Evolutionary conservation across 2,329 filamentous ascomycete genomes (phyloP), one percentile per base, ranked within the genome.

Genomic region (Sordariomycetes sp.): DNA sequence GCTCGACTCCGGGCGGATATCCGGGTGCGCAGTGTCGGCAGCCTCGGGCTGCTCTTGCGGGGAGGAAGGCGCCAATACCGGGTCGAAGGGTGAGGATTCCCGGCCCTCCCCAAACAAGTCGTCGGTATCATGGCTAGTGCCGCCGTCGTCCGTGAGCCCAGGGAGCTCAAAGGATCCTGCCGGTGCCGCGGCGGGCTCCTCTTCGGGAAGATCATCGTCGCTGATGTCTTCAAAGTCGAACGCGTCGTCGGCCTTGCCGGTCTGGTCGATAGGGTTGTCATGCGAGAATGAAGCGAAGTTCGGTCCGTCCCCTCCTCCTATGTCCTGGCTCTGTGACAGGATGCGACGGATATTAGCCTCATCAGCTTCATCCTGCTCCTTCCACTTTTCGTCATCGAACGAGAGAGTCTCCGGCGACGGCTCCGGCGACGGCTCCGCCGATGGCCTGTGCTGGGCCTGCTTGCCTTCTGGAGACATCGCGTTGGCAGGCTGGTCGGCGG

Each of bases 151-250:
- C 1, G 77, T 80, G 32, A 82, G 65, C 12, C 74, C 76, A 0
- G 79, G 78, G n/a, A 76, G 66, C 57, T 81, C 76, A 53, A 72
- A 67, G 15, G 73, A 76, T 50, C 5, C 45, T 17, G 55, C 67
- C 69, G 52, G 54, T n/a, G 67, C 69, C 12, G 69, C 70, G 32
- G 69, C 70, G 57, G 84, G 80, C 60, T 89, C 85, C 61, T 94
- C 89, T 7, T 94, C 89, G 12, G 90, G 87, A 8, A 96, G 78
- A 61, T 96, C 91, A 66, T 95, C 90, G 67, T 97, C 92, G 62
- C 87, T 87, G 61, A 97, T 91, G 66, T 96, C 89, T 67, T 89
- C 90, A 64, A 78, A 99, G 67, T 99, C 94, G 61, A 94, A 74
- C 48, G 94, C 94, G 71, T 97, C 89, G 60, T 90, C 90, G 57